Evolutionary conservation across 179 eudicot species (phyloP), one percentile per base, ranked within the genome.

Genomic region (Drosera spatulata): DNA sequence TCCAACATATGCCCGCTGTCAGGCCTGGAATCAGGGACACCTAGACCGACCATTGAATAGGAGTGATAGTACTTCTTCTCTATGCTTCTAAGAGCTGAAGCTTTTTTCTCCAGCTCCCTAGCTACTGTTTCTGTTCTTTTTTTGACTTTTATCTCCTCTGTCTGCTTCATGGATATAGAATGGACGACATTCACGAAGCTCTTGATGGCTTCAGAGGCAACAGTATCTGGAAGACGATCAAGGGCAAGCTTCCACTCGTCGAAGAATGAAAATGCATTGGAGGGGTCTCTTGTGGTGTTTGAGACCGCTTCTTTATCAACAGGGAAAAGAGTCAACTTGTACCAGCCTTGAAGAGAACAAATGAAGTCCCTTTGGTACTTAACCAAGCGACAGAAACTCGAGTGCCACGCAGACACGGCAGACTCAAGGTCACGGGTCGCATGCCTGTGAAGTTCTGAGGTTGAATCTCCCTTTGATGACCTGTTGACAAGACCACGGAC

Each of bases 191-290:
- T 86, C 51, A 88, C 81, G 70, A 88, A 91, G 72, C 96, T 88
- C 72, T 91, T 91, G 74, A 91, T 88, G 71, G 98, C 96, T 71
- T 86, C 96, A 0, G 98, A 88, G 4, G 98, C 96, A 7, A 88
- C 96, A 0, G 95, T 86, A 56, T 91, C 98, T 0, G 98, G 98
- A 61, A 91, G 69, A 7, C 85, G 89, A 56, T 84, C 96, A 15
- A 88, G 91, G 62, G 96, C 85, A 10, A 82, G 95, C 69, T 91
- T 91, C 98, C 98, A 91, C 72, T 91, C 98, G 1, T 91, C 96
- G 4, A 75, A 72, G 70, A 91, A 86, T 15, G 73, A 49, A 44
- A 82, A 82, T 40, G 80, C 84, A 5, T 85, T 84, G 0, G 94
- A 72, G 22, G 66, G 64, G 40, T 83, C 84, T 38, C 52, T 10